A percentile compares a stretch with the other conserved stretches of the same genome.
Evolutionary conservation across 805 yeast genomes (phyloP).

Genomic region (Wickerhamomyces bovis): DNA sequence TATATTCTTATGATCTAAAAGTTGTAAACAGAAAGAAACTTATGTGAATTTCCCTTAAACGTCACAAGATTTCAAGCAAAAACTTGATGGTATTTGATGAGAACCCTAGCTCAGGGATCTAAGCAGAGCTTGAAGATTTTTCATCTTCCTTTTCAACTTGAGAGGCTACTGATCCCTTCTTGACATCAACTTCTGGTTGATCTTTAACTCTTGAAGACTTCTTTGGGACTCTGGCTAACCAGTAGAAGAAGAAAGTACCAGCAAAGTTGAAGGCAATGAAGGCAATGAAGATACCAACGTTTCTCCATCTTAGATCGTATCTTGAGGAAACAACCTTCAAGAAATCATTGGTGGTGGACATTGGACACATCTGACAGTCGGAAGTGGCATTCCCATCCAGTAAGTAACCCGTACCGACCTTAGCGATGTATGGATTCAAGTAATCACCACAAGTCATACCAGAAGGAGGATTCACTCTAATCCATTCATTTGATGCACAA

Average conservation of each 20-base stretch:
- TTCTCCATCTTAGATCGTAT: constrained; percentile 57
- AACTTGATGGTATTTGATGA: too few species aligned
- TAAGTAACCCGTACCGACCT: constrained; percentile 22
- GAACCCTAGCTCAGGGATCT: background rate
- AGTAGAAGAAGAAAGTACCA: constrained; percentile 43
- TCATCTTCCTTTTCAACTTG: background rate
- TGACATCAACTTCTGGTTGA: background rate
- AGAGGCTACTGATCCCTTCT: background rate
- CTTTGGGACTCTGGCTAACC: constrained; percentile 68
- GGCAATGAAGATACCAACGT: constrained; percentile 48
- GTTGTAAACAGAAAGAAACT: too few species aligned
- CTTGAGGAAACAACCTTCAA: constrained; percentile 37
- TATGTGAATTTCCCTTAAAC: too few species aligned
- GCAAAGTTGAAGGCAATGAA: constrained; percentile 34
- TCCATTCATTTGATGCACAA: constrained; percentile 44
- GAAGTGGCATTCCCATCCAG: constrained; percentile 30
- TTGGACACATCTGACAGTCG: constrained; percentile 55
- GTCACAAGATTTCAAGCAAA: background rate
- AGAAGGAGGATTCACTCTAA: constrained; percentile 42
- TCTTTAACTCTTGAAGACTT: constrained; percentile 32
- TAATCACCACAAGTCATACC: constrained; percentile 54
- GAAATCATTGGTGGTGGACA: constrained; percentile 49
- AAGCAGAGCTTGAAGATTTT: background rate
- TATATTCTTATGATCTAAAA: too few species aligned
- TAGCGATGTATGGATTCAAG: constrained; percentile 31